Base-by-base conservation (phyloP, 768 basidiomycete species). In the Hericium erinaceus region DNA sequence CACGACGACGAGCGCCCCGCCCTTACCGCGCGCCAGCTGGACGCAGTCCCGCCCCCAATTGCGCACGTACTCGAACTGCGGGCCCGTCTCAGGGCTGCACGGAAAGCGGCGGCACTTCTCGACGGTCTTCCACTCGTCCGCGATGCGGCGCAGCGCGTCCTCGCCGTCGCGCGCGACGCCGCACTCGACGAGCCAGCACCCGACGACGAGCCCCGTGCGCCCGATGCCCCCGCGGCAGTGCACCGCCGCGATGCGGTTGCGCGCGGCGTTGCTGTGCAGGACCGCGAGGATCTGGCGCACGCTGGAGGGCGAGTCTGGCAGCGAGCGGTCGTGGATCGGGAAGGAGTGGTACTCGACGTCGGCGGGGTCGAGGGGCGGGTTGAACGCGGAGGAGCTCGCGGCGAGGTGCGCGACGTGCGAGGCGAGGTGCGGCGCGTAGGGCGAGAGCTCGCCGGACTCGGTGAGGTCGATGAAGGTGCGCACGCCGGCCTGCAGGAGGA, bases 381-480 rank as follows among this genome's bases (percentile, higher is more conserved):
- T 80, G 40, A 89, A 82, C 55, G 44, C 44, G 44, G n/a, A 16
- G 44, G 16, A 16, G 44, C 13, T 8, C 15, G 44, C 28, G 18
- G 24, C 77, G 22, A 87, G 77, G 9, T 78, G 70, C 9, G 66
- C 65, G 4, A 84, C 82, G 55, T 84, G 81, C 44, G 69, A 64
- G 51, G 73, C 69, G 60, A 91, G 80, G 66, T 76, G 75, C 33
- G 77, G 73, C 16, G 74, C 73, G 68, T 90, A 91, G 0, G 87
- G 82, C 20, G 77, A 74, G 49, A 91, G 80, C 70, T 91, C 88
- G 46, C 84, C 83, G n/a, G 73, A 73, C 64, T 91, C 88, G n/a
- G 88, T 91, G 65, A 91, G 80, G 73, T 91, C 89, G 68, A 90
- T 83, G 69, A 90, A 90, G 4, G 88, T 89, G 59, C 85, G 83